Base-by-base conservation (phyloP, 225 moss, liverwort and hornwort genomes). In the Pleurozium schreberi region DNA sequence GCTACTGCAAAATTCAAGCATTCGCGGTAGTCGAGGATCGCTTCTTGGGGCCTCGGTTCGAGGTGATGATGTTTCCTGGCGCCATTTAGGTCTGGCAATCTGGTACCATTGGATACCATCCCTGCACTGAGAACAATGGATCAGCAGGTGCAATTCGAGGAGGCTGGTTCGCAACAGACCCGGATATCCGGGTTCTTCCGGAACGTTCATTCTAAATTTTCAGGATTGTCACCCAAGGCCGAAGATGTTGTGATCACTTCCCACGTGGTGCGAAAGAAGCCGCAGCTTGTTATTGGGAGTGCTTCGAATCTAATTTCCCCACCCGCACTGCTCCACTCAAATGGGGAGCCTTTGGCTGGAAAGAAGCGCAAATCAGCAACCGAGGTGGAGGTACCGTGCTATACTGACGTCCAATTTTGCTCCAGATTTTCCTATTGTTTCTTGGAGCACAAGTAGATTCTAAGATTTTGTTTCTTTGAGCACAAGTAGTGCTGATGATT, bases 321-420 rank as follows among this genome's bases (percentile, higher is more conserved):
- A 19, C 67, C 81, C 38, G 67, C 73, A 28, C 85, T 64, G 53
- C 86, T 63, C 3, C n/a, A 23, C 52, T 86, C 84, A 19, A 86
- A 60, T 88, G 70, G 62, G 42, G 69, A 58, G 25, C 22, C 81
- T 59, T 43, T 67, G 85, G 45, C n/a, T 66, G 86, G 86, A 75
- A 64, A 81, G 84, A 94, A 94, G 90, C 92, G 94, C 61, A 90
- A 77, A 71, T 75, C 87, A 86, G 34, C 87, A 83, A 42, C 62
- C 14, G 87, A 82, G 65, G 55, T 43, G 45, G 79, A 93, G 93
- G 94, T 93, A 84, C 53, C 14, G 40, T 68, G 57, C 22, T 40
- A 7, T 18, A 50, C 59, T 68, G 53, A 73, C 22, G 53, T 21
- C 12, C 45, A 50, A 77, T 73, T 80, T 49, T 38, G 9, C 68